Base-by-base conservation (phyloP, 176 grass and related monocot species). In the Cocos nucifera region DNA sequence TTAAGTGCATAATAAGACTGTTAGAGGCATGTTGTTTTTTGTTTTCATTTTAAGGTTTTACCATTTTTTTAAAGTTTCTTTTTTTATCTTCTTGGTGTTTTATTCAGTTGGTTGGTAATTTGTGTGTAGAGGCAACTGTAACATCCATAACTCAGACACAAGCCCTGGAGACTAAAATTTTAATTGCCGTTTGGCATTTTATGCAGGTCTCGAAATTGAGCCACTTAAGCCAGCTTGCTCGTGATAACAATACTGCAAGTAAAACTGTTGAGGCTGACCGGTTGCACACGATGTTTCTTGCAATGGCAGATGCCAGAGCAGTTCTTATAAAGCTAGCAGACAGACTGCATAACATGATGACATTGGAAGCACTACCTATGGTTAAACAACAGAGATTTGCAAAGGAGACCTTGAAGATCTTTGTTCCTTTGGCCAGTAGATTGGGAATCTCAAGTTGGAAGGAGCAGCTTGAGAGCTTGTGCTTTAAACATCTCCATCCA, bases 241-340 rank as follows among this genome's bases (percentile, higher is more conserved):
- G 70, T 14, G 70, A 73, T 19, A 73, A 54, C 50, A 73, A 73
- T 44, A 73, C 70, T 35, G 70, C 70, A 53, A 55, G 51, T 23
- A 73, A 55, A 63, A 44, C 25, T 44, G 19, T 55, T 48, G 70
- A 73, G 28, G 70, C 70, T 17, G 70, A 73, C 52, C 58, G 70
- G 17, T 56, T 73, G 52, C 70, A 73, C 51, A 73, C 70, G 7
- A 73, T 73, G 59, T 73, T 73, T 56, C 70, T 73, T n/a, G 70
- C 70, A 14, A 73, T 73, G 59, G 70, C 59, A 17, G 70, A 73
- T 73, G 50, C 59, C 16, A 63, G 84, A 4, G 74, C 75, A 35
- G 78, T 87, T 61, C 75, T 87, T 29, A 87, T 82, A 74, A 89
- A 89, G 69, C 69, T 89, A 27, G 85, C 85, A 63, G 85, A 89